Percentiles rank a stretch among this genome's conserved stretches.
Evolutionary conservation across 805 yeast species (phyloP).

Genomic region (Yamadazyma ubonensis): DNA sequence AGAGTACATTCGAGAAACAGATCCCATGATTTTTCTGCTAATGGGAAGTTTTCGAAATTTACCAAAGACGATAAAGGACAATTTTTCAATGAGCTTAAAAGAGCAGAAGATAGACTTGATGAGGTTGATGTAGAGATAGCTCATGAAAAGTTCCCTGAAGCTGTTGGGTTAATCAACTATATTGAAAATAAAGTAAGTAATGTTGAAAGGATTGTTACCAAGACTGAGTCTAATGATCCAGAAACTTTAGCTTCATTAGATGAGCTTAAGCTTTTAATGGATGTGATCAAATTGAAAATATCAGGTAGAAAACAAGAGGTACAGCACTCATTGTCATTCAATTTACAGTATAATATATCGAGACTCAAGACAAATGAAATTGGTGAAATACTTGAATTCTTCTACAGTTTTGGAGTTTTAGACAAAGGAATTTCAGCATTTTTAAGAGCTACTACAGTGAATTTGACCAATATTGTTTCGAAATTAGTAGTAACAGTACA

Average conservation of each 20-base stretch:
- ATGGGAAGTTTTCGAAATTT: slow-evolving; percentile 16
- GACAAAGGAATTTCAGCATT: slow-evolving; percentile 37
- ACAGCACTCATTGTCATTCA: slow-evolving; percentile 38
- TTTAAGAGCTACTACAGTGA: slow-evolving; percentile 33
- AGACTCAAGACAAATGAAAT: slow-evolving; percentile 30
- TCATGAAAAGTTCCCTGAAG: slow-evolving; percentile 51
- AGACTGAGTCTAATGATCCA: slow-evolving; percentile 9
- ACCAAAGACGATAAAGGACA: slow-evolving; percentile 25
- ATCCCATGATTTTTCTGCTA: slow-evolving; percentile 42
- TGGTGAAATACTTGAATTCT: slow-evolving; percentile 34
- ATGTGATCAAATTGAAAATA: slow-evolving; percentile 42
- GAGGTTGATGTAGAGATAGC: slow-evolving; percentile 69
- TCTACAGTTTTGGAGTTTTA: slow-evolving; percentile 33
- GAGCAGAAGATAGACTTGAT: slow-evolving; percentile 61
- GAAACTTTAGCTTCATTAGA: slow-evolving; percentile 18
- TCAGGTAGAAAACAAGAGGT: slow-evolving; percentile 36
- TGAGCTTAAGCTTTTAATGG: slow-evolving; percentile 31
- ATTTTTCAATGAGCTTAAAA: slow-evolving; percentile 46
- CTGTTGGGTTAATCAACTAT: slow-evolving; percentile 42
- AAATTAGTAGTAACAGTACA: slow-evolving; percentile 38
- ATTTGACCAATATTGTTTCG: slow-evolving; percentile 32
- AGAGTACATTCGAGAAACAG: slow-evolving; percentile 61
- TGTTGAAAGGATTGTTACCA: slow-evolving; percentile 26
- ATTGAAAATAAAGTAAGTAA: slow-evolving; percentile 32
- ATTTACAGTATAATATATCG: slow-evolving; percentile 34